A percentile compares a stretch with the other conserved stretches of the same genome.
These are phyloP conservation scores for Pichia cabralensis DNA, from an alignment of 805 yeast species.

Conservation along the genomic window DNA sequence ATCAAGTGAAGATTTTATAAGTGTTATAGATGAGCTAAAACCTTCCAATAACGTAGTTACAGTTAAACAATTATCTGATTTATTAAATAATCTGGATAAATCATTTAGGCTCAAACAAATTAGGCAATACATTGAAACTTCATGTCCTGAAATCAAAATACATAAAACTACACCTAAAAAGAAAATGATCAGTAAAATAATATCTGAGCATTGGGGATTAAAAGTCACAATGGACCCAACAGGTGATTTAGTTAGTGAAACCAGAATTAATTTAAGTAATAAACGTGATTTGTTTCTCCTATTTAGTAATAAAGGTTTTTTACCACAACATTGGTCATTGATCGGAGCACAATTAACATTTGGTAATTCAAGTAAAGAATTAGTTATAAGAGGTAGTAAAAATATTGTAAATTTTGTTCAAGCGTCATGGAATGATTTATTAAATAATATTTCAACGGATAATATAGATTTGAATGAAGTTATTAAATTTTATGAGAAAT, in stretches of 20 bases:
- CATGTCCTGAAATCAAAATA: slow-evolving; percentile 3
- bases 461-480: slow-evolving; percentile 16
- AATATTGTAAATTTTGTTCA: slow-evolving; percentile 24
- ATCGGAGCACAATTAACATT: slow-evolving; percentile 27
- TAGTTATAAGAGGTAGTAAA: slow-evolving; percentile 22
- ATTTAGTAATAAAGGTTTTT: slow-evolving; percentile 23
- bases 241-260: slow-evolving; percentile 8
- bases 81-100: slow-evolving; percentile 9
- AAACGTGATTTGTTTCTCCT: slow-evolving; percentile 24
- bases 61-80: slow-evolving; percentile 13
- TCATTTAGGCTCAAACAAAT: slow-evolving; percentile 19
- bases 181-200: slow-evolving; percentile 14
- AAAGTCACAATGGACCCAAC: slow-evolving; percentile 9
- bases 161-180: slow-evolving; percentile 12
- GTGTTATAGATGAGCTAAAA: slow-evolving; percentile 20
- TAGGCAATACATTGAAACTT: slow-evolving; percentile 12
- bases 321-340: slow-evolving; percentile 26
- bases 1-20: slow-evolving; percentile 16
- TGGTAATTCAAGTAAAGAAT: slow-evolving; percentile 16
- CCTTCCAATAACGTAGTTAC: slow-evolving; percentile 19
- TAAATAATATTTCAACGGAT: slow-evolving; percentile 18
- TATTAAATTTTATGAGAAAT: slow-evolving; percentile 11
- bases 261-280: slow-evolving; percentile 19
- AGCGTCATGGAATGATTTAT: slow-evolving; percentile 25
- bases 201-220: slow-evolving; percentile 21